Evolutionary conservation across 2,329 filamentous ascomycete genomes (phyloP).

Genomic region (Aspergillus japonicus): DNA sequence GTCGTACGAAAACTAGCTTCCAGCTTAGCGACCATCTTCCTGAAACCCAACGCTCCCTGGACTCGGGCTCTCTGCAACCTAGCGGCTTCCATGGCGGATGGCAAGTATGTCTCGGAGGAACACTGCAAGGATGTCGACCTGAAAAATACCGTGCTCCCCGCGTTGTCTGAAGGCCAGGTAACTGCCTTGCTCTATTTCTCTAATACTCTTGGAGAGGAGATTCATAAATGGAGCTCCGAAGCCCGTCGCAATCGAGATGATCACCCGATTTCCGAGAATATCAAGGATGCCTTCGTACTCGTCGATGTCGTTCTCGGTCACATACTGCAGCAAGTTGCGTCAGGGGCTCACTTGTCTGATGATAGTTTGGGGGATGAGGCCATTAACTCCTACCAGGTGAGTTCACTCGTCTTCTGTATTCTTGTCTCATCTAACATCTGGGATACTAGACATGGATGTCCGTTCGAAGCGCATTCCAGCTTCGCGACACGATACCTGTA

Average conservation of each 20-base stretch:
- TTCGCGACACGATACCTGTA: slow-evolving; percentile 21
- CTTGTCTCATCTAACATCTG: slow-evolving; percentile 7
- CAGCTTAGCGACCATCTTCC: slow-evolving; percentile 46
- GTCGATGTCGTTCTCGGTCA: slow-evolving; percentile 37
- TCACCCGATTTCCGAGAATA: slow-evolving; percentile 27
- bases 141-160: slow-evolving; percentile 34
- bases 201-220: slow-evolving; percentile 42
- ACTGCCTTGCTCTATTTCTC: slow-evolving; percentile 41
- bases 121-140: slow-evolving; percentile 32
- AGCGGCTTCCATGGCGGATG: slow-evolving; percentile 39
- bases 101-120: slow-evolving; percentile 37
- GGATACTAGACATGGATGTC: slow-evolving; percentile 34
- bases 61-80: slow-evolving; percentile 36
- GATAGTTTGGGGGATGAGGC: slow-evolving; percentile 32
- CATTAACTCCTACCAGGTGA: slow-evolving; percentile 39
- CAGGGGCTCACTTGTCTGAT: slow-evolving; percentile 21
- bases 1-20: slow-evolving; percentile 49
- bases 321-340: slow-evolving; percentile 26
- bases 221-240: slow-evolving; percentile 26
- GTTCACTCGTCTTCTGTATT: slow-evolving; percentile 9
- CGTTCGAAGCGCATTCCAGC: slow-evolving; percentile 28
- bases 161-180: slow-evolving; percentile 36
- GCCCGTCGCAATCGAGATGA: slow-evolving; percentile 18
- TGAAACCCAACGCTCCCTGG: slow-evolving; percentile 41
- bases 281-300: slow-evolving; percentile 38